Evolutionary conservation across 2,329 filamentous ascomycete genomes (phyloP).

Genomic region (Calonectria pseudoturangicola): DNA sequence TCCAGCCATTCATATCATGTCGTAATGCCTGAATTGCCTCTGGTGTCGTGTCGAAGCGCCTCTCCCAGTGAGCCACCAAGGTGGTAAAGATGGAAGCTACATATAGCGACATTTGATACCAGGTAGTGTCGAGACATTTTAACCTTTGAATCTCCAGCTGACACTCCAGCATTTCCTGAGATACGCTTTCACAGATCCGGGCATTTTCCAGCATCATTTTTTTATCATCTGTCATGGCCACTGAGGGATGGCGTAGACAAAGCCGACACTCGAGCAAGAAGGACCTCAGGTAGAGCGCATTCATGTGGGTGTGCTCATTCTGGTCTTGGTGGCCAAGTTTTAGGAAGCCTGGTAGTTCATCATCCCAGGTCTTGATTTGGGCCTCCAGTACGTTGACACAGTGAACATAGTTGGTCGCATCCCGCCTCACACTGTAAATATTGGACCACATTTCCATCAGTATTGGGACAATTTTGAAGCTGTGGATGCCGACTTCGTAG

Average conservation of each 20-base stretch:
- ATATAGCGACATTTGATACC: slow-evolving; percentile 84
- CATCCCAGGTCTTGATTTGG: slow-evolving; percentile 77
- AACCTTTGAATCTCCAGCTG: slow-evolving; percentile 76
- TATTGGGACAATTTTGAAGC: slow-evolving; percentile 78
- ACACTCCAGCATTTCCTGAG: slow-evolving; percentile 77
- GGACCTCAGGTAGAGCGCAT: slow-evolving; percentile 72
- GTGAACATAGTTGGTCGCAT: slow-evolving; percentile 77
- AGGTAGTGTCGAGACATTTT: slow-evolving; percentile 85
- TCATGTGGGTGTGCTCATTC: slow-evolving; percentile 66
- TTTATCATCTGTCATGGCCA: slow-evolving; percentile 73
- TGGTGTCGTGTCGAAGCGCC: slow-evolving; percentile 75
- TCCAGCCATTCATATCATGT: slow-evolving; percentile 81
- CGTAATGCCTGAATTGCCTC: slow-evolving; percentile 77
- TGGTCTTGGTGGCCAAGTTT: slow-evolving; percentile 65
- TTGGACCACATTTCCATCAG: slow-evolving; percentile 84
- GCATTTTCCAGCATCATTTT: slow-evolving; percentile 77
- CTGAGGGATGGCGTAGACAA: slow-evolving; percentile 77
- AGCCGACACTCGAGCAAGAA: slow-evolving; percentile 75
- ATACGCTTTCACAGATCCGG: slow-evolving; percentile 79
- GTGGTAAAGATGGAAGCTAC: slow-evolving; percentile 84
- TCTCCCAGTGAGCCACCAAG: slow-evolving; percentile 81
- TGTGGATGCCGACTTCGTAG: slow-evolving; percentile 79
- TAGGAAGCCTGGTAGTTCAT: slow-evolving; percentile 78
- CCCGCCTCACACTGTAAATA: slow-evolving; percentile 82
- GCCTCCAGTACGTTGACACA: slow-evolving; percentile 80